These are phyloP conservation scores for Globisporangium uncinulatum DNA, from an alignment of 352 stramenopile species.

Conservation along the genomic window DNA sequence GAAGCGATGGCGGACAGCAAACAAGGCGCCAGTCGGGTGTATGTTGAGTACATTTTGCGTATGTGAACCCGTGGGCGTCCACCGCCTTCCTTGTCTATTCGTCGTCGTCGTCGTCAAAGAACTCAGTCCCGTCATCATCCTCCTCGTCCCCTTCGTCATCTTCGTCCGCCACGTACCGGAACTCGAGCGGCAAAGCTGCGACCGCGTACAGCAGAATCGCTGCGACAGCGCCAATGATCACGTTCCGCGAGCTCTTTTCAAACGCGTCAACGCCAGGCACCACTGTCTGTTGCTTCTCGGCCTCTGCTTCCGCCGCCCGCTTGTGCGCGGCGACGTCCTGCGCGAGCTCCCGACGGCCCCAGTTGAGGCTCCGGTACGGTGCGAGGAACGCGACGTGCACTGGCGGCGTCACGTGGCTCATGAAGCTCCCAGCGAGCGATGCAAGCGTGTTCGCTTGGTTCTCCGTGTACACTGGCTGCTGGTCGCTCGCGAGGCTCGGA, in stretches of 20 bases:
- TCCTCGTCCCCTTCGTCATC: slow-evolving; percentile 23
- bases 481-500: slow-evolving; percentile 26
- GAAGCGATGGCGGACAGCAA: not conserved
- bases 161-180: slow-evolving; percentile 40
- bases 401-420: slow-evolving; percentile 56
- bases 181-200: slow-evolving; percentile 49
- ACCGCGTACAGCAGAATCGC: slow-evolving; percentile 71
- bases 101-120: slow-evolving; percentile 32
- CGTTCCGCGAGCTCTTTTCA: slow-evolving; percentile 73
- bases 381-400: slow-evolving; percentile 66
- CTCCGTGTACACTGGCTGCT: slow-evolving; percentile 52
- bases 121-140: slow-evolving; percentile 24
- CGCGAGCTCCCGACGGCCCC: slow-evolving; percentile 67
- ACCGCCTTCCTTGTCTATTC: slow-evolving; percentile 15
- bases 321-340: slow-evolving; percentile 51
- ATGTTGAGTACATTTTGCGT: slow-evolving; percentile 11
- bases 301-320: slow-evolving; percentile 21
- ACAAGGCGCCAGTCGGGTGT: too few species aligned
- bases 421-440: slow-evolving; percentile 43
- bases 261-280: slow-evolving; percentile 29
- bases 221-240: slow-evolving; percentile 68
- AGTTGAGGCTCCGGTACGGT: slow-evolving; percentile 81
- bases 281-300: slow-evolving; percentile 12
- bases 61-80: slow-evolving; percentile 8
- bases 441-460: slow-evolving; percentile 75